Conservation (phyloP, 257 asterid species). For the Rehmannia glutinosa region DNA sequence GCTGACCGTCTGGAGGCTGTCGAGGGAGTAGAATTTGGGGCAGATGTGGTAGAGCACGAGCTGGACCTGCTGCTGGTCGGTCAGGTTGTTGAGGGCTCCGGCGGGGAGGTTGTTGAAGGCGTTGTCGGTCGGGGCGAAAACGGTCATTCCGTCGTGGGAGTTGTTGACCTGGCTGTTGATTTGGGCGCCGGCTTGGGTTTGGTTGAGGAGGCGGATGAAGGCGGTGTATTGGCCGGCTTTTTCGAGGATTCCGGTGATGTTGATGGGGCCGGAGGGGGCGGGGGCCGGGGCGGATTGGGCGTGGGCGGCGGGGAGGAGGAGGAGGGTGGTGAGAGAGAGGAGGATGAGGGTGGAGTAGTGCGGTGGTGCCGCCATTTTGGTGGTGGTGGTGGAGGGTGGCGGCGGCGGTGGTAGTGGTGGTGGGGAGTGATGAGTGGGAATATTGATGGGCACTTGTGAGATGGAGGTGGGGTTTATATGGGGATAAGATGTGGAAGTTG, state of each 20-base stretch:
- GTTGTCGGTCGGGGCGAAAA: conserved; percentile 80
- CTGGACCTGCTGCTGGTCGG: conserved; percentile 59
- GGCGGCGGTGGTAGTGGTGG: neutral
- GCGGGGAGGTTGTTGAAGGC: conserved; percentile 77
- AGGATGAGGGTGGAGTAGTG: conserved; percentile 20
- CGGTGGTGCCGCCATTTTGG: conserved; percentile 42
- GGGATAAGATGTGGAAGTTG: conserved; percentile 29
- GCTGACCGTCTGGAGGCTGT: conserved; percentile 51
- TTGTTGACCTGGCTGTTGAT: conserved; percentile 77
- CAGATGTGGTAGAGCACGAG: conserved; percentile 59
- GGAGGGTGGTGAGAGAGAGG: conserved; percentile 20
- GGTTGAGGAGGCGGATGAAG: conserved; percentile 52
- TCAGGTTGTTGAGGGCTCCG: conserved; percentile 69
- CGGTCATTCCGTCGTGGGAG: conserved; percentile 72
- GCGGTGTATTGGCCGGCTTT: conserved; percentile 45
- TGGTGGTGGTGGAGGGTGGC: conserved; percentile 16
- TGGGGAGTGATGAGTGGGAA: neutral
- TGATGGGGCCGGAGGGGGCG: conserved; percentile 57
- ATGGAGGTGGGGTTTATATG: conserved; percentile 23
- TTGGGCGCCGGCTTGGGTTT: conserved; percentile 52
- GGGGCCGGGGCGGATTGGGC: conserved; percentile 69
- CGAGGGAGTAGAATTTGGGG: conserved; percentile 60
- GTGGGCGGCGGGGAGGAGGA: conserved; percentile 20
- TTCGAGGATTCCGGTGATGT: conserved; percentile 60
- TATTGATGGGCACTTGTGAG: conserved; percentile 21